Base-by-base conservation (phyloP, 2,329 filamentous ascomycete species). In the Ceratocystiopsis brevicomis region DNA sequence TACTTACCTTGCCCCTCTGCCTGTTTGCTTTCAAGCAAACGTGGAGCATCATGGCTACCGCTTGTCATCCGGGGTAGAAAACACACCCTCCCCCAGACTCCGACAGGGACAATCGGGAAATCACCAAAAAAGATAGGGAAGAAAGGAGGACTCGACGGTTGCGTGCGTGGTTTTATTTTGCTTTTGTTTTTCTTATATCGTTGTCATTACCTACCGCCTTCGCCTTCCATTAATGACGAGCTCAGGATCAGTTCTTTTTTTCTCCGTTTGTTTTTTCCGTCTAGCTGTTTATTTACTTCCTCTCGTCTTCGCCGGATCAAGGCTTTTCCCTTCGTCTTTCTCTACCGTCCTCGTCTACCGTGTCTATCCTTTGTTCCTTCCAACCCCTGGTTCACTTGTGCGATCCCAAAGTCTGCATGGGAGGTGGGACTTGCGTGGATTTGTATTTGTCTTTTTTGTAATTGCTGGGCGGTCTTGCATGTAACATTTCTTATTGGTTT, bases 221-320 rank as follows among this genome's bases (percentile, higher is more conserved):
- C 25, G 25, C 25, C 39, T 49, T 45, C 38, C 42, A 41, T 30
- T 48, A 45, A 49, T 49, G 46, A 51, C 44, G 48, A 49, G 44
- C 38, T 46, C 48, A 47, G 44, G 46, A 48, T 43, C 40, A 43
- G 42, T 18, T 41, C 39, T 49, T 41, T 38, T 43, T 45, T 45
- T 39, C 36, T 32, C 36, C 25, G 6, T 16, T 30, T 36, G 16
- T 41, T 6, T 38, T 12, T 14, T 3, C 17, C 13, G 8, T 30
- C 25, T 30, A 30, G 25, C 25, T 30, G 25, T 30, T 30, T 30
- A 30, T 30, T 30, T 9, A 30, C 25, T 30, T 9, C 25, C 25
- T 30, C 25, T 30, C 25, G 25, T 30, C 25, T 30, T 30, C 8
- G 10, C 25, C 25, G 25, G 25, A 30, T 30, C 25, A 30, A 30